These are phyloP conservation scores for Coccomyxa sp. DNA, from an alignment of 139 green algal species.

Conservation along the genomic window DNA sequence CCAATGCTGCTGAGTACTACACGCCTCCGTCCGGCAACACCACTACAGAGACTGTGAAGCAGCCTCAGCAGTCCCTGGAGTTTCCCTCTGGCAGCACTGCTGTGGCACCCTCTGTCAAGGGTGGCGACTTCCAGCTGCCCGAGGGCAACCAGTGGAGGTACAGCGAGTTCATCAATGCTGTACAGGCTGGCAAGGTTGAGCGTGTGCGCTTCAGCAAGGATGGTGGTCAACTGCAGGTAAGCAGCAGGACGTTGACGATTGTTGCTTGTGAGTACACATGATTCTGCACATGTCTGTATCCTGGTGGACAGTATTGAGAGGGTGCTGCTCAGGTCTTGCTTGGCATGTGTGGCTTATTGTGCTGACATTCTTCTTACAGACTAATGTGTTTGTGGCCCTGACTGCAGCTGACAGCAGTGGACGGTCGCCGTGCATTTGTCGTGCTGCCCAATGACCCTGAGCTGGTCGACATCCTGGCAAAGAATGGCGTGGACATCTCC, in stretches of 20 bases:
- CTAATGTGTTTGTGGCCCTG: no score
- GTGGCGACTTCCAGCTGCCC: constrained; percentile 59
- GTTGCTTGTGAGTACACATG: constrained; percentile 8
- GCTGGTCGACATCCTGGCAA: constrained; percentile 87
- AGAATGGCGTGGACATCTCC: constrained; percentile 89
- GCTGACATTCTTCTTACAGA: not conserved
- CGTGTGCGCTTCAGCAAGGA: constrained; percentile 98
- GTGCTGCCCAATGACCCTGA: constrained; percentile 86
- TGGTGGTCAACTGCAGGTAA: constrained; percentile 76
- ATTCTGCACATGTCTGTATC: constrained; percentile 2
- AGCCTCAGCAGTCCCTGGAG: constrained; percentile 23
- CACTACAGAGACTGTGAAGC: constrained; percentile 2
- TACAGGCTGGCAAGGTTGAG: constrained; percentile 90
- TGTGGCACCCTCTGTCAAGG: constrained; percentile 32
- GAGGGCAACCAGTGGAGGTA: constrained; percentile 98
- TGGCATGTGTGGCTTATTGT: not conserved
- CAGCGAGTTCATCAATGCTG: constrained; percentile 93
- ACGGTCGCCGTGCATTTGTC: constrained; percentile 60
- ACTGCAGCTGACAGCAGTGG: constrained; percentile 22
- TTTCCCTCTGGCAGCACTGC: constrained; percentile 20
- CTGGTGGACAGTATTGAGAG: not conserved
- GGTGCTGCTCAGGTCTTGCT: not conserved
- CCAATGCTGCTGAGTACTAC: constrained; percentile 43
- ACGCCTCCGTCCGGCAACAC: constrained; percentile 31
- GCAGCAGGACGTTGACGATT: constrained; percentile 32